Percentiles rank a stretch among this genome's conserved stretches.
These are phyloP conservation scores for Patellaria atrata DNA, from an alignment of 495 filamentous ascomycete species.

Conservation along the genomic window DNA sequence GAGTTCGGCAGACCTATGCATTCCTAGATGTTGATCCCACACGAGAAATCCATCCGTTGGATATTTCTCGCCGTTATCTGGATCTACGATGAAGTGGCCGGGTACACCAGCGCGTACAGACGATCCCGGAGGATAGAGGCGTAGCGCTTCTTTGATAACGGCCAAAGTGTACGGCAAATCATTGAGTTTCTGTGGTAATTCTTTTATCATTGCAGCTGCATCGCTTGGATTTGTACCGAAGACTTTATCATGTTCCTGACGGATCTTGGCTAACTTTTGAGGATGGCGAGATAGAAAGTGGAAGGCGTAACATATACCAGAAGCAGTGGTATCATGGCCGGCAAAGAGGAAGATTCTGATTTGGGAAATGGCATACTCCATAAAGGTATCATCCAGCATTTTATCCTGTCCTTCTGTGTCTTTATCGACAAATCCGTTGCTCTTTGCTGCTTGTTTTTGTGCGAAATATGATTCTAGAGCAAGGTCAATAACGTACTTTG, in stretches of 20 bases:
- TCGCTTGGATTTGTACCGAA: constrained; percentile 19
- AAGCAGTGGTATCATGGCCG: constrained; percentile 34
- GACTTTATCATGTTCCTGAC: constrained; percentile 26
- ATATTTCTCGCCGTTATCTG: constrained; percentile 18
- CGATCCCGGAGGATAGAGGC: constrained; percentile 19
- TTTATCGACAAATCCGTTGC: constrained; percentile 8
- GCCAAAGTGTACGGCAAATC: constrained; percentile 23
- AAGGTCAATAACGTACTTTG: constrained; percentile 15
- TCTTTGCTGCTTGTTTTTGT: too few relatives aligned
- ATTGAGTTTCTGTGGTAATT: constrained; percentile 17
- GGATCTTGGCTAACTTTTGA: constrained; percentile 21
- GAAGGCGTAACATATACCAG: constrained; percentile 27
- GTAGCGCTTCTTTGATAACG: constrained; percentile 20
- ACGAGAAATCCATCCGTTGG: constrained; percentile 23
- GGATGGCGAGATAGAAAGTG: constrained; percentile 28
- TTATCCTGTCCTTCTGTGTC: constrained; percentile 1
- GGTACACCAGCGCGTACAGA: constrained; percentile 15
- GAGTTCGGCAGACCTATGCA: constrained; percentile 13
- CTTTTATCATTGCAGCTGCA: constrained; percentile 7
- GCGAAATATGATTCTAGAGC: constrained; percentile 17
- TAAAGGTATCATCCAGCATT: constrained; percentile 19
- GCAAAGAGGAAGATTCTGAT: constrained; percentile 30
- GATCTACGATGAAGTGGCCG: constrained; percentile 17
- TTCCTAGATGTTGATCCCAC: constrained; percentile 14
- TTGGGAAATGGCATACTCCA: constrained; percentile 20